Percentiles rank a stretch among this genome's conserved stretches.
These are phyloP conservation scores for Kuraishia cidri DNA, from an alignment of 805 yeast species.

Conservation along the genomic window DNA sequence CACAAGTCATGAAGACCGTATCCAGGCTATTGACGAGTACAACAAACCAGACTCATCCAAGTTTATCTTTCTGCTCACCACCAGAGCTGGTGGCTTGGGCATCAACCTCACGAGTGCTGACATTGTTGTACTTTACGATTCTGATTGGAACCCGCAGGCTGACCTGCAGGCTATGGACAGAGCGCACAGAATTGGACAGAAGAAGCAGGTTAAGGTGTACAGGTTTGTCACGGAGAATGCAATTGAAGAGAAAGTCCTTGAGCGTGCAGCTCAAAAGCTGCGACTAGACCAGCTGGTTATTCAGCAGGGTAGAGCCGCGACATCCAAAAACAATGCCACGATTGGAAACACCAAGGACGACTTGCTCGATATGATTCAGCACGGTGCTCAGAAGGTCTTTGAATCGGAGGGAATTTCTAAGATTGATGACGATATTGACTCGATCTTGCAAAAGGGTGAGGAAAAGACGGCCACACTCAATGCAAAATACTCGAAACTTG, in stretches of 20 bases:
- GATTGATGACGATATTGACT: slow-evolving; percentile 72
- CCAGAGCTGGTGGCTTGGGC: slow-evolving; percentile 89
- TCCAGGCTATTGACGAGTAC: slow-evolving; percentile 69
- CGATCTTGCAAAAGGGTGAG: slow-evolving; percentile 71
- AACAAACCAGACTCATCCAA: slow-evolving; percentile 67
- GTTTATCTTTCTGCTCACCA: slow-evolving; percentile 65
- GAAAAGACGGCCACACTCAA: slow-evolving; percentile 73
- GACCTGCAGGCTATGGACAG: slow-evolving; percentile 87
- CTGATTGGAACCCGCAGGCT: slow-evolving; percentile 89
- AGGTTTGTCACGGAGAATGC: slow-evolving; percentile 76
- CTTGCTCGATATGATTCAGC: slow-evolving; percentile 90
- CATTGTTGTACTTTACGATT: slow-evolving; percentile 64
- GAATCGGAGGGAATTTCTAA: slow-evolving; percentile 26
- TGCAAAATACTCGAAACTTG: slow-evolving; percentile 75
- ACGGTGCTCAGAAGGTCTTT: slow-evolving; percentile 87
- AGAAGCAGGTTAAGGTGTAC: slow-evolving; percentile 73
- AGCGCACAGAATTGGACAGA: slow-evolving; percentile 85
- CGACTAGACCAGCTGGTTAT: slow-evolving; percentile 76
- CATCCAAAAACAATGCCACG: slow-evolving; percentile 21
- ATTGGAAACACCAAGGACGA: slow-evolving; percentile 73
- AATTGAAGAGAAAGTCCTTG: slow-evolving; percentile 75
- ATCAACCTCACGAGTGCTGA: slow-evolving; percentile 75
- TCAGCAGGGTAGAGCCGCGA: slow-evolving; percentile 56
- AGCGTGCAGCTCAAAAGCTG: slow-evolving; percentile 73
- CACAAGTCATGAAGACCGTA: slow-evolving; percentile 72